These are phyloP conservation scores for Tolypocladium tropicale DNA, from an alignment of 2,329 filamentous ascomycete species.

Conservation along the genomic window DNA sequence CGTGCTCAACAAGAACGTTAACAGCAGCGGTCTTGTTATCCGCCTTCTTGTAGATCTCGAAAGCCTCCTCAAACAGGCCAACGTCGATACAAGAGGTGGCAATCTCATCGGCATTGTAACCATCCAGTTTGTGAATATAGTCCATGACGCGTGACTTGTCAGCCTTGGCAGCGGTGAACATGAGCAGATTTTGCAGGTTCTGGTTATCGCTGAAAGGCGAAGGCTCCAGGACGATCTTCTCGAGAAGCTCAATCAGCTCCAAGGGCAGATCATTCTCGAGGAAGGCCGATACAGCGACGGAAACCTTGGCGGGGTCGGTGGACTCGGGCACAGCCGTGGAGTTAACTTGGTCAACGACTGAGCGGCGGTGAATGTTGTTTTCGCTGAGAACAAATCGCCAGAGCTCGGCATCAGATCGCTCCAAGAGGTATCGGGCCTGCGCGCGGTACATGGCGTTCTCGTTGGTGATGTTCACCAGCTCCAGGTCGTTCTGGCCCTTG, in stretches of 20 bases:
- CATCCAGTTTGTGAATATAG: slow-evolving; percentile 85
- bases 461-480: slow-evolving; percentile 95
- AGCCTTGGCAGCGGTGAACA: slow-evolving; percentile 93
- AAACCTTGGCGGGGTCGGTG: slow-evolving; percentile 88
- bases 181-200: slow-evolving; percentile 89
- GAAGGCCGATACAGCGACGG: slow-evolving; percentile 87
- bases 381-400: slow-evolving; percentile 92
- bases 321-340: slow-evolving; percentile 90
- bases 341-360: slow-evolving; percentile 91
- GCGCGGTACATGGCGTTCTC: slow-evolving; percentile 99
- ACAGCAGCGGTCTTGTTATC: slow-evolving; percentile 78
- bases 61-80: slow-evolving; percentile 90
- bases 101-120: slow-evolving; percentile 88
- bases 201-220: slow-evolving; percentile 96
- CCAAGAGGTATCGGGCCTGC: slow-evolving; percentile 90
- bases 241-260: slow-evolving; percentile 91
- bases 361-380: slow-evolving; percentile 91
- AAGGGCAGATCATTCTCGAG: slow-evolving; percentile 81
- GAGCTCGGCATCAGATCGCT: slow-evolving; percentile 79
- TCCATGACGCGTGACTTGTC: slow-evolving; percentile 93
- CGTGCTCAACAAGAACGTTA: slow-evolving; percentile 87
- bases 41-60: slow-evolving; percentile 98
- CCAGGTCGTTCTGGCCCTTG: slow-evolving; percentile 95
- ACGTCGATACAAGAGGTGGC: slow-evolving; percentile 89
- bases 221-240: slow-evolving; percentile 99